phyloP scores from a whole-genome alignment of 176 grass and related monocot species.

The Pontederia paniculata region DNA sequence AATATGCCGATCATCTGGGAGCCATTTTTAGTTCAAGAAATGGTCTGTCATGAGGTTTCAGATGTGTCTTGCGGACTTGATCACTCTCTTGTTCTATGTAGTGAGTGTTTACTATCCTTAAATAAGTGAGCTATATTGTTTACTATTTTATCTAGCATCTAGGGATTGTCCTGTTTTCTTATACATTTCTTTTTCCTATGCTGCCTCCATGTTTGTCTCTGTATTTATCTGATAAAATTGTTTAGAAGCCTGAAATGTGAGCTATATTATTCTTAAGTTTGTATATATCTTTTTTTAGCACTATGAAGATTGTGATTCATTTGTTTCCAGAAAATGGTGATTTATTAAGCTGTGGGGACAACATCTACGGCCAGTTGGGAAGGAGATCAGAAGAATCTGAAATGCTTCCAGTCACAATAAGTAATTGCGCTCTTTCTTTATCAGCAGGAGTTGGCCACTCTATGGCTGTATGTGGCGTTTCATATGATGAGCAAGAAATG shows the following conservation, averaged over 20 bases:
- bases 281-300: no score
- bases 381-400: conserved; percentile 32
- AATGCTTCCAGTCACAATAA: conserved; percentile 37
- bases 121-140: not conserved
- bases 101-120: conserved; percentile 40
- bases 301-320: not conserved
- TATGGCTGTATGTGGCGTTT: conserved; percentile 39
- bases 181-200: no score
- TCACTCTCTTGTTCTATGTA: conserved; percentile 62
- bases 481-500: conserved; percentile 18
- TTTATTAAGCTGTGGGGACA: conserved; percentile 66
- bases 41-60: conserved; percentile 41
- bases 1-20: conserved; percentile 91
- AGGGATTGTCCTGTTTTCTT: no score
- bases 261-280: no score
- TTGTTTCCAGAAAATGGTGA: conserved; percentile 42
- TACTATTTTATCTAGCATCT: no score
- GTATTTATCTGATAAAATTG: no score
- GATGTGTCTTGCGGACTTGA: conserved; percentile 83
- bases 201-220: no score
- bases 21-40: conserved; percentile 57
- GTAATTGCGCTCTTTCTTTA: conserved; percentile 42
- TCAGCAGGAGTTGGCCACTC: conserved; percentile 76
- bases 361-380: conserved; percentile 64
- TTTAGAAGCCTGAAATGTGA: no score